Evolutionary conservation across 140 eudicot species (phyloP).

Genomic region (Anethum foeniculum): DNA sequence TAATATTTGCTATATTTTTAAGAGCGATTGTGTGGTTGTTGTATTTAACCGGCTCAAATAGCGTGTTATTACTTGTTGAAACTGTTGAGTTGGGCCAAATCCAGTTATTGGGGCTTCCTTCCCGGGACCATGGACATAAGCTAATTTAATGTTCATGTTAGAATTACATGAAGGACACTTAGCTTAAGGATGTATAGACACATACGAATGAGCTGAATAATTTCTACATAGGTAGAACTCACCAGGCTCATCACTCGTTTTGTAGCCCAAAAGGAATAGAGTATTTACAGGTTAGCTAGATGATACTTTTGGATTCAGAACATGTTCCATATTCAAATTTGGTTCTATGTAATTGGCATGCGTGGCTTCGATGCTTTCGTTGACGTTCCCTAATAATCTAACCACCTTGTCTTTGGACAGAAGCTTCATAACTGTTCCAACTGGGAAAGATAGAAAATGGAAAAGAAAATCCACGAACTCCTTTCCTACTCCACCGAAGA

Average conservation of each 20-base stretch:
- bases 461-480: slow-evolving; percentile 45
- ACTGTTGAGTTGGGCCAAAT: no score
- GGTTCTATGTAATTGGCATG: slow-evolving; percentile 26
- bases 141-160: no score
- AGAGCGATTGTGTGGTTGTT: no score
- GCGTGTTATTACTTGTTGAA: no score
- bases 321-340: slow-evolving; percentile 20
- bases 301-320: background rate
- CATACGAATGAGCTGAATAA: no score
- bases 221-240: slow-evolving; percentile 13
- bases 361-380: slow-evolving; percentile 35
- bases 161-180: no score
- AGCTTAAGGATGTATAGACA: background rate
- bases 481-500: slow-evolving; percentile 42
- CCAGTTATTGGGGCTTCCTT: no score
- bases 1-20: no score
- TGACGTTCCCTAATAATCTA: slow-evolving; percentile 29
- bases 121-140: no score
- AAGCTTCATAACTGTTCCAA: slow-evolving; percentile 29
- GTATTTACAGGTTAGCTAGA: background rate
- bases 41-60: no score
- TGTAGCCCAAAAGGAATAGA: background rate
- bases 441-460: slow-evolving; percentile 33
- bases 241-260: background rate
- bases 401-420: slow-evolving; percentile 26